These are phyloP conservation scores for Kokia cookei DNA, from an alignment of 441 rosid species.

Conservation along the genomic window DNA sequence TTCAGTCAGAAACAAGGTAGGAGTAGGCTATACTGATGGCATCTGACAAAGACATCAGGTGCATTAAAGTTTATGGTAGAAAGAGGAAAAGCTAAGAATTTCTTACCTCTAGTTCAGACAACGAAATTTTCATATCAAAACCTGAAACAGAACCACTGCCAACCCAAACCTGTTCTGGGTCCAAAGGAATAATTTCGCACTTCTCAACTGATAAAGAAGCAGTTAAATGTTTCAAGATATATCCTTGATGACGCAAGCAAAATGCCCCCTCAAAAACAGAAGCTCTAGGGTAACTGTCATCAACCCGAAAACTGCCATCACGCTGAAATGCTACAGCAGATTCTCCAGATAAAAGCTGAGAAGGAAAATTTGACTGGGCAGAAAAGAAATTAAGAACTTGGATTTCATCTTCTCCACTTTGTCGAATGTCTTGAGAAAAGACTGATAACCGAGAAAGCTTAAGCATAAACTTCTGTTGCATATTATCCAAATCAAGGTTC, in stretches of 20 bases:
- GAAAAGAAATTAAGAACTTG: constrained; percentile 56
- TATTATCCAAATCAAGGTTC: constrained; percentile 41
- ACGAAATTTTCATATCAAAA: constrained; percentile 59
- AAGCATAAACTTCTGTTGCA: constrained; percentile 45
- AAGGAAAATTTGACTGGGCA: constrained; percentile 30
- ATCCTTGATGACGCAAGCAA: constrained; percentile 32
- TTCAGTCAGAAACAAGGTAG: constrained; percentile 7
- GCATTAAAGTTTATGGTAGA: neutral
- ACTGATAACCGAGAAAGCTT: constrained; percentile 62
- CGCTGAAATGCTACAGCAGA: constrained; percentile 26
- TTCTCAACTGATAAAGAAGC: constrained; percentile 51
- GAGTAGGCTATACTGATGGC: constrained; percentile 3
- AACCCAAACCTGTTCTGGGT: constrained; percentile 45
- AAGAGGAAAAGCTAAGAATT: neutral
- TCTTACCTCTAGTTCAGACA: constrained; percentile 72
- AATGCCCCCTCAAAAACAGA: constrained; percentile 21
- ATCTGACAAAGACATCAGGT: neutral
- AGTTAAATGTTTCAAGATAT: constrained; percentile 61
- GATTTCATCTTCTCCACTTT: constrained; percentile 36
- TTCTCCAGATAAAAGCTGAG: constrained; percentile 34
- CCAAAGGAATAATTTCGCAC: constrained; percentile 31
- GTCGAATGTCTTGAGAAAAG: constrained; percentile 54
- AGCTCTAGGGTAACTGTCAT: constrained; percentile 34
- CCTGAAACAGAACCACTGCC: constrained; percentile 77
- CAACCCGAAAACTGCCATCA: constrained; percentile 30